These are phyloP conservation scores for Cyathus striatus DNA, from an alignment of 768 basidiomycete species.

Conservation along the genomic window DNA sequence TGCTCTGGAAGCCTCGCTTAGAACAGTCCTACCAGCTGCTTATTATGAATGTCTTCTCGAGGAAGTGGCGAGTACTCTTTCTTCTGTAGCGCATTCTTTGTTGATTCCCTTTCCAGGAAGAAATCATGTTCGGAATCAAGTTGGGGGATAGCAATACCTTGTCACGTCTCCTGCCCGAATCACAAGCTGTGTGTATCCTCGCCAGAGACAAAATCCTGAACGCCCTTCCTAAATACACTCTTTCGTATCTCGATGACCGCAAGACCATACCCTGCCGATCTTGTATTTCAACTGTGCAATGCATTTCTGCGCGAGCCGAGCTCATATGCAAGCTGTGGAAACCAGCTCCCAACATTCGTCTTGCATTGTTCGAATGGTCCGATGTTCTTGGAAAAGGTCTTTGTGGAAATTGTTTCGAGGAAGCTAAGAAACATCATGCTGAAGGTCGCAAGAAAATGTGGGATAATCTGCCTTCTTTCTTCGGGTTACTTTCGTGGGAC, in stretches of 20 bases:
- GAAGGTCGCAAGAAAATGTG: neutral
- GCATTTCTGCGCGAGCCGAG: neutral
- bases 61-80: neutral
- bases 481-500: neutral
- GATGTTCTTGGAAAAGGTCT: neutral
- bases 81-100: neutral
- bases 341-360: neutral
- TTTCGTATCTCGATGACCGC: neutral
- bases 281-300: neutral
- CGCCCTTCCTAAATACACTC: neutral
- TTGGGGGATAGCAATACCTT: neutral
- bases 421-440: neutral
- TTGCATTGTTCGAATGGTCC: neutral
- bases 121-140: neutral
- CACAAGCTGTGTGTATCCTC: neutral
- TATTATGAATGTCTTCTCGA: neutral
- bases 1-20: neutral
- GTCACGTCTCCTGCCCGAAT: neutral
- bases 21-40: neutral
- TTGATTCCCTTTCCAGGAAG: neutral
- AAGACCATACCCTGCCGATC: neutral
- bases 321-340: neutral
- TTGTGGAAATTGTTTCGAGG: neutral
- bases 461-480: neutral
- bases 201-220: neutral